phyloP scores from a whole-genome alignment of 108 stramenopile genomes.

The Cyclotella cryptica region DNA sequence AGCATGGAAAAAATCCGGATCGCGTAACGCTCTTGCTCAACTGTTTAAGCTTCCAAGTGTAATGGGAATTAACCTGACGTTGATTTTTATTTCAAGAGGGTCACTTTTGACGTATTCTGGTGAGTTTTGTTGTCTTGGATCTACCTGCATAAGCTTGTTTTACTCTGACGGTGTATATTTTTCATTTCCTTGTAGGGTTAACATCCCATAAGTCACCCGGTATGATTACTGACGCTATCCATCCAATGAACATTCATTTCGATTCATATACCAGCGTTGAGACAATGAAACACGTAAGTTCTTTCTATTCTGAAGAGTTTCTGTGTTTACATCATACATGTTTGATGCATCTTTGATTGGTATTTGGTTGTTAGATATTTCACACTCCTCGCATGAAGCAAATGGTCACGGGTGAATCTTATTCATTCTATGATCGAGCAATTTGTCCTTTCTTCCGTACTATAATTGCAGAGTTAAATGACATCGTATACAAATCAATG shows the following conservation, averaged over 20 bases:
- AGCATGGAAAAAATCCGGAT: slow-evolving; percentile 45
- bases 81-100: slow-evolving; percentile 67
- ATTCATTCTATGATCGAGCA: slow-evolving; percentile 11
- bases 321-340: not conserved
- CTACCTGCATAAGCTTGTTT: not conserved
- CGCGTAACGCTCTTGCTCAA: slow-evolving; percentile 58
- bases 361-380: slow-evolving; percentile 29
- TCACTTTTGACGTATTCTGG: slow-evolving; percentile 53
- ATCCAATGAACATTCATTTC: slow-evolving; percentile 63
- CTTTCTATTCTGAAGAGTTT: not conserved
- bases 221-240: slow-evolving; percentile 51
- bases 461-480: slow-evolving; percentile 18
- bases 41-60: slow-evolving; percentile 68
- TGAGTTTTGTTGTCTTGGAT: slow-evolving; percentile 37
- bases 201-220: slow-evolving; percentile 51
- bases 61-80: slow-evolving; percentile 63
- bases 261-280: slow-evolving; percentile 49
- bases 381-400: slow-evolving; percentile 31
- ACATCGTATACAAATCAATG: slow-evolving; percentile 54
- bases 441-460: slow-evolving; percentile 4
- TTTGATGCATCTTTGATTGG: not conserved
- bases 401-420: slow-evolving; percentile 23
- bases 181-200: not conserved
- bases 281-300: slow-evolving; percentile 29
- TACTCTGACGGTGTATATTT: not conserved